Base-by-base conservation (phyloP, 176 grass and related monocot genomes). In the Avena eriantha region DNA sequence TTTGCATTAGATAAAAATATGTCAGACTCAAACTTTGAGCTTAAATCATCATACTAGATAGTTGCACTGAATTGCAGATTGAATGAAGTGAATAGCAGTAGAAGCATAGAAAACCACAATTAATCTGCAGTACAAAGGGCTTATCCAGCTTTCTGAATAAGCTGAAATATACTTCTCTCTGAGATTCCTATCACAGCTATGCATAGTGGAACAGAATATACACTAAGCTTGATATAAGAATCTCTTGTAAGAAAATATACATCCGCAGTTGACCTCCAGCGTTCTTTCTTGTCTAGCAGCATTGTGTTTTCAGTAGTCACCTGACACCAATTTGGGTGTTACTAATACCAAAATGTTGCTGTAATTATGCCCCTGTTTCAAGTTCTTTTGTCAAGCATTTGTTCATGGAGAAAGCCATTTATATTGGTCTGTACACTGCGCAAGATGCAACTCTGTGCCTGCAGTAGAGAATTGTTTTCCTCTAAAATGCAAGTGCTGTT, bases 151-250 rank as follows among this genome's bases (percentile, higher is more conserved):
- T 76, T 63, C 41, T 35, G 39, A 56, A 84, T 57, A 80, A 68
- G 48, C 57, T 77, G 69, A 57, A 90, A 74, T 82, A 12, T 33
- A 48, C 79, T 48, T 58, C 72, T 29, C 22, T 21, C 54, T 73
- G 65, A 75, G 78, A 47, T 39, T 78, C 22, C 51, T 66, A 31
- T 6, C 15, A 66, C n/a, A 65, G 10, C 15, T 60, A 66, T 80
- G 53, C 23, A 48, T 48, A 66, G 19, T 83, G 58, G 15, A 76
- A 89, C 23, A 66, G 61, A 77, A 58, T 55, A 64, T 89, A 76
- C 82, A 77, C 19, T 67, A 78, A 83, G 46, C 74, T 74, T 80
- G 48, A 79, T 61, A 83, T 33, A 79, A 49, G 35, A 80, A 68
- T 84, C 55, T 15, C 24, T 84, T 77, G 13, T 33, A 22, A 53